Base-by-base conservation (phyloP, 768 basidiomycete genomes). In the Boletellus ananas region DNA sequence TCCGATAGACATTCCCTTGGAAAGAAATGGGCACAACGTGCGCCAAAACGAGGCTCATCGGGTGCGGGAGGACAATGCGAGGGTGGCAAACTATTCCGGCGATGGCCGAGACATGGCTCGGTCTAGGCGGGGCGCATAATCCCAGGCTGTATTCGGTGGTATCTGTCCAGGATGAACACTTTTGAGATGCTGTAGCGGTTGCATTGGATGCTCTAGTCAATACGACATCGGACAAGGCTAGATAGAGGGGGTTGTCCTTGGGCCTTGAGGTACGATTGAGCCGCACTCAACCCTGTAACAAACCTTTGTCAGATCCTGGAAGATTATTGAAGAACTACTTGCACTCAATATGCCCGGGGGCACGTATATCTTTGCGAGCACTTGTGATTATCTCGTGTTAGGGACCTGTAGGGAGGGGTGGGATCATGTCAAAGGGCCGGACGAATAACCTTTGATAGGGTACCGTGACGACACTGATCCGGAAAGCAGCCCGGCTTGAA, bases 41-140 rank as follows among this genome's bases (percentile, higher is more conserved):
- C 51, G 17, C 65, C 65, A 51, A 67, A 67, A 20, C 57, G 65
- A 18, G 60, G 45, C 34, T 54, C 58, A 48, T 65, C 67, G 35
- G 65, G 65, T 4, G 63, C 50, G 17, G 65, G 65, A n/a, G 65
- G 65, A 0, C 21, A 65, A 47, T 23, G 65, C 62, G 9, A 67
- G 60, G 2, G 59, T 53, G n/a, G 59, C 52, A 8, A 62, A 39
- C 36, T 65, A 58, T 40, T 63, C 65, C 31, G 65, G 57, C 6
- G 49, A n/a, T 50, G 59, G 54, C 17, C 58, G 37, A 12, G 54
- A 55, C 31, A 60, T 67, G 10, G 64, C 65, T 33, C 60, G 65
- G 33, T 67, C 63, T 33, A 65, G 45, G 10, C 60, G 58, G 38
- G 60, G 21, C 64, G 65, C 39, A 60, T 67, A 36, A 65, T 67